Evolutionary conservation across 257 asterid genomes (phyloP), one percentile per base, ranked within the genome.

Genomic region (Nicotiana benthamiana): DNA sequence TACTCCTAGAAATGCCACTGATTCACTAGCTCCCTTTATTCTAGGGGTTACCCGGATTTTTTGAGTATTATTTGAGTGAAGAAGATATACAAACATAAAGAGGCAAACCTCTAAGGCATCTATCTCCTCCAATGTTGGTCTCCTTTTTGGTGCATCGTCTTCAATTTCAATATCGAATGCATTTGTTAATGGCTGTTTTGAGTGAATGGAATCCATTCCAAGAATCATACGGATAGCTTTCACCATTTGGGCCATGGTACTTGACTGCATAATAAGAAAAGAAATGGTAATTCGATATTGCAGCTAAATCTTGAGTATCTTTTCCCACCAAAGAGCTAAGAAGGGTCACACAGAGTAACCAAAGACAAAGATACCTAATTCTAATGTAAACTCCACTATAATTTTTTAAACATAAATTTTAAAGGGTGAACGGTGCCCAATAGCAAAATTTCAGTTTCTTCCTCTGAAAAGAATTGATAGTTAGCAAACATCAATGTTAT

Each of bases 161-260:
- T 92, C 92, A 80, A 93, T 86, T 89, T 93, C 95, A 61, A 92
- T 90, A 80, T 90, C 93, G 4, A 72, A 81, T 46, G 92, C 83
- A 82, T 83, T 72, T 85, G 63, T 85, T 36, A 82, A 82, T 17
- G 90, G 84, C 74, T 86, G 90, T 80, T 87, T 86, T 7, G 89
- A 84, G 84, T 92, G 87, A 82, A 89, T 84, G 2, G 91, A 86
- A 83, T 93, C 97, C 90, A 89, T 90, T 60, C 87, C 94, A 51
- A 95, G 93, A 87, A 95, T 93, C 98, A 92, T 89, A 36, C 95
- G 95, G 77, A 93, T 75, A 17, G 99, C 97, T 87, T 93, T 95
- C 22, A 95, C 99, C 93, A 95, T 93, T 84, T 95, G 98, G 0
- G 98, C 97, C 97, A 91, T 95, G 56, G 98, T 86, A 80, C 85